Base-by-base conservation (phyloP, 345 rosid genomes). In the Rhodomyrtus tomentosa region DNA sequence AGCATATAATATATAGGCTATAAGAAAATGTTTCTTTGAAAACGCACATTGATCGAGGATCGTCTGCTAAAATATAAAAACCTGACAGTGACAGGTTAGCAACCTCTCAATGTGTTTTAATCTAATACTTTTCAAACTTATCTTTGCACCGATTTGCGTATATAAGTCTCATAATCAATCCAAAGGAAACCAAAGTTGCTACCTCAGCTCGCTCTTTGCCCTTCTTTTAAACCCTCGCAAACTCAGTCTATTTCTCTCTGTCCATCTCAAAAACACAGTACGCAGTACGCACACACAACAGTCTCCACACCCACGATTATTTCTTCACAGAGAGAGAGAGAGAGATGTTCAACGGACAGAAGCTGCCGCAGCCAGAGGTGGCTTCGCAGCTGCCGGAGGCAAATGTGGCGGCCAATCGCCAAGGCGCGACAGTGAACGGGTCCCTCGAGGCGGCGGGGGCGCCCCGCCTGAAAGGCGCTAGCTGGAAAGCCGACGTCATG, bases 401-500 rank as follows among this genome's bases (percentile, higher is more conserved):
- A 14, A 87, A 84, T 58, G 84, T 81, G 86, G 87, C 62, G 15
- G 85, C 83, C 18, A 84, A 54, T 53, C 59, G 38, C 27, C 83
- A 80, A 81, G 76, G 22, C 3, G 42, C 1, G 13, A 68, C 24
- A 5, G 32, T 15, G 25, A 68, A 68, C 74, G 76, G 89, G 55
- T 55, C 82, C 83, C 68, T 73, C 22, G 55, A 85, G 50, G 82
- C 81, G 3, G 82, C 45, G 13, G 3, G 12, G 20, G 45, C 24
- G 40, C 45, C 76, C 4, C 45, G 45, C 76, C 45, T 10, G 22
- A 68, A 4, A 68, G 76, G 86, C 72, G 86, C 87, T n/a, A 74
- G 83, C 76, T 80, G 89, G 90, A 90, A 85, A 81, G 85, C 81
- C 84, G 95, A 93, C 54, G 80, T 88, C 74, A 59, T 89, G 85